Base-by-base conservation (phyloP, 805 yeast species). In the Lipomyces yamadae region DNA sequence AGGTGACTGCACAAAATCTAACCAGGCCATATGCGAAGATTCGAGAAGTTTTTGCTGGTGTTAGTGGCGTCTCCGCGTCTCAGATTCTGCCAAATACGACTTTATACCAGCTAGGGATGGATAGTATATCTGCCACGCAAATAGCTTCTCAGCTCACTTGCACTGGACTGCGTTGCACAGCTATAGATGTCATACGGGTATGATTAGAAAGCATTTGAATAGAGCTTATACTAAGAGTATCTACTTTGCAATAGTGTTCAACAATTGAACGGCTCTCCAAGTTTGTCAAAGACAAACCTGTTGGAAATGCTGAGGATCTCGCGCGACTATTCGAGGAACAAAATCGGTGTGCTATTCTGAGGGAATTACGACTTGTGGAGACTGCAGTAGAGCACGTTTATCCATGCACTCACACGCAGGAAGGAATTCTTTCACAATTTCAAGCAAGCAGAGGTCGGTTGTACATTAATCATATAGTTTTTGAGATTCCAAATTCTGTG, bases 31-130 rank as follows among this genome's bases (percentile, higher is more conserved):
- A 63, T 10, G 24, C 18, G 24, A 8, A 1, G 2, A 60, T 69
- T 33, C 61, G 69, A 3, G 52, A 61, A 2, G 37, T 61, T 3
- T 63, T 69, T 35, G 48, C 71, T 6, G 32, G 11, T 0, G 48
- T 64, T 15, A 64, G 68, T 35, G 65, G 66, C 30, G 58, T 64
- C 15, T 50, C 58, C 2, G 56, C n/a, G 24, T 35, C 33, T 10
- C 15, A 33, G 2, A 56, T 69, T n/a, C 29, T 33, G 3, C 18
- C 55, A 8, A 24, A 60, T 29, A 24, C 70, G 3, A 56, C 71
- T 4, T 56, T 72, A 4, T 70, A 71, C 34, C 67, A 71, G 10
- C 64, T 72, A 10, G 75, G 75, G 13, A 61, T 72, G 60, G 75
- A 72, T 57, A 71, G 74, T 30, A 65, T 72, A 10, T 64, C 72